Evolutionary conservation across 371 early-diverging fungal species (phyloP).

Genomic region (Mucor irregularis): DNA sequence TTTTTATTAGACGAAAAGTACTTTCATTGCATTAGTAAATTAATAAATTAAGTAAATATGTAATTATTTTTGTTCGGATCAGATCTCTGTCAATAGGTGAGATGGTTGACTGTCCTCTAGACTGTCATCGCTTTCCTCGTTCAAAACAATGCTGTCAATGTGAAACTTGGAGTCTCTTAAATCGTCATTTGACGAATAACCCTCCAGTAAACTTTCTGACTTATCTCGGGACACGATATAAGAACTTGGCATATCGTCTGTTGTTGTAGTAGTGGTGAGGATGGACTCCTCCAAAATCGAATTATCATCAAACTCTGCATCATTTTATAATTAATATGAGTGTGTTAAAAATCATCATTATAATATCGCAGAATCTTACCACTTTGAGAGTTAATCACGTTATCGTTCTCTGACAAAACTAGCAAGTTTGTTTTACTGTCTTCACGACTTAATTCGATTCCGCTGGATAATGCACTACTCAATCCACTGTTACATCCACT

Average conservation of each 20-base stretch:
- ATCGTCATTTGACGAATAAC: background rate
- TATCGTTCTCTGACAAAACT: background rate
- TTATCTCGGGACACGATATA: slow-evolving; percentile 10
- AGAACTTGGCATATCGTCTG: slow-evolving; percentile 18
- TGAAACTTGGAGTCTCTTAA: slow-evolving; percentile 9
- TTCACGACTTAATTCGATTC: background rate
- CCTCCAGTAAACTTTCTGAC: slow-evolving; percentile 1
- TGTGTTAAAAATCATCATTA: no score
- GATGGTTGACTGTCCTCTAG: no score
- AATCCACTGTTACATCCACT: background rate
- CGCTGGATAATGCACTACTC: background rate
- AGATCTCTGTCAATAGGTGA: no score
- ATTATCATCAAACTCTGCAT: background rate
- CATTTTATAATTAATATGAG: no score
- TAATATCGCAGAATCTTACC: no score
- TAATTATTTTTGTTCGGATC: no score
- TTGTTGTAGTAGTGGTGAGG: background rate
- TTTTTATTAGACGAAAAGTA: no score
- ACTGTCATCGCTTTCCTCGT: no score
- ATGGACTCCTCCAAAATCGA: slow-evolving; percentile 2
- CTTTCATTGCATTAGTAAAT: no score
- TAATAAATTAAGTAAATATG: no score
- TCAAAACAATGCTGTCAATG: slow-evolving; percentile 5
- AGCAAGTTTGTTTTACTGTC: background rate
- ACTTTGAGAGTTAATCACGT: background rate